phyloP scores from a whole-genome alignment of 441 rosid species.

The Adansonia rubrostipa region DNA sequence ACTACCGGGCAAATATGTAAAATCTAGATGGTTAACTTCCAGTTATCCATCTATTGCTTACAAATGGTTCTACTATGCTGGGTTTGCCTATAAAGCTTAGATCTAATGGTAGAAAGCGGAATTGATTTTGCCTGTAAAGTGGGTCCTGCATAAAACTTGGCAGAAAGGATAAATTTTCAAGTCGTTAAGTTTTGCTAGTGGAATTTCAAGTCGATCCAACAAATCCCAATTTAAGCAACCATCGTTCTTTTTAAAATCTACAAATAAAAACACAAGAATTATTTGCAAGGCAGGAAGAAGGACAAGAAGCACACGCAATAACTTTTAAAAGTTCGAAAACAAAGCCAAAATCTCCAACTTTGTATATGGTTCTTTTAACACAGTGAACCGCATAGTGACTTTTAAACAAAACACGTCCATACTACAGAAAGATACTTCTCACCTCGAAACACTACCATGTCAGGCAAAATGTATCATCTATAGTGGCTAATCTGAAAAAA shows the following conservation, averaged over 20 bases:
- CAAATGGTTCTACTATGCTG: not conserved
- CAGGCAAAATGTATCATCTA: not conserved
- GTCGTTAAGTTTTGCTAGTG: not conserved
- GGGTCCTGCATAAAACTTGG: too few species aligned
- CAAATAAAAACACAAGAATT: not conserved
- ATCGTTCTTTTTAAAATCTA: not conserved
- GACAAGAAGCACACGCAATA: not conserved
- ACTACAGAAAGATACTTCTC: not conserved
- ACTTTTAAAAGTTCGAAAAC: not conserved
- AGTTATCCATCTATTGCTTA: not conserved
- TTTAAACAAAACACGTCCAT: not conserved
- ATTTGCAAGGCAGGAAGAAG: not conserved
- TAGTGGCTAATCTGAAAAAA: not conserved
- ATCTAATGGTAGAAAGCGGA: too few species aligned
- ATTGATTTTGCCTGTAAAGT: not conserved
- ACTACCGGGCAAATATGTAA: not conserved
- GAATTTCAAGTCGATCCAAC: not conserved
- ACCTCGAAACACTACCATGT: not conserved
- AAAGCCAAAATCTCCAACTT: not conserved
- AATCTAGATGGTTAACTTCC: not conserved
- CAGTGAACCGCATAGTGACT: not conserved
- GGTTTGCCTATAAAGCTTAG: not conserved
- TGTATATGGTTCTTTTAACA: not conserved
- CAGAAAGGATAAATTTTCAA: not conserved
- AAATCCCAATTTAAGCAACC: not conserved